Evolutionary conservation across 1,284 basidiomycete genomes (phyloP).

Genomic region (Mixia osmundae): DNA sequence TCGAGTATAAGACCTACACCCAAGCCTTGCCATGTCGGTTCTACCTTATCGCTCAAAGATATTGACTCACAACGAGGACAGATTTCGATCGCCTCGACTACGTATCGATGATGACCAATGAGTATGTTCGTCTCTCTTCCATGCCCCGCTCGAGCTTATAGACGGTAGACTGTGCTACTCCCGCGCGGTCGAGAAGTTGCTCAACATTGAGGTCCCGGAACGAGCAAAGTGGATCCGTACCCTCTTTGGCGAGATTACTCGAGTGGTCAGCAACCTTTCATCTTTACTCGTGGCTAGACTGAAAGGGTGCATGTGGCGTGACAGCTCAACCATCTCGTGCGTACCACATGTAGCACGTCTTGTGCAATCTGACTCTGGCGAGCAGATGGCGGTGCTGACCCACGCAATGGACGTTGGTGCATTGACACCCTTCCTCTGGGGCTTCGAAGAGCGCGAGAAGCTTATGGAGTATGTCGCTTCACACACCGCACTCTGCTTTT

Average conservation of each 20-base stretch:
- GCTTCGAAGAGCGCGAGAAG: constrained; percentile 98
- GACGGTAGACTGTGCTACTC: constrained; percentile 88
- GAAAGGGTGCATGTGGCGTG: no score
- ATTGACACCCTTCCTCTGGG: constrained; percentile 96
- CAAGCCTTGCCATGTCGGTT: constrained; percentile 41
- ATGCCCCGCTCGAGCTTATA: no score
- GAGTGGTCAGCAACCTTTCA: constrained; percentile 89
- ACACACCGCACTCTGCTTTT: no score
- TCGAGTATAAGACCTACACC: constrained; percentile 97
- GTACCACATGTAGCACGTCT: no score
- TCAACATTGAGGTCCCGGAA: constrained; percentile 97
- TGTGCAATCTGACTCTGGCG: no score
- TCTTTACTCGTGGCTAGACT: no score
- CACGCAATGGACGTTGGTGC: constrained; percentile 95
- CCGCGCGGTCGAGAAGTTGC: constrained; percentile 87
- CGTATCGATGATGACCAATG: constrained; percentile 98
- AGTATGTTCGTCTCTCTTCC: no score
- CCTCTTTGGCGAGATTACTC: constrained; percentile 88
- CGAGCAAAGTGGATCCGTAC: constrained; percentile 98
- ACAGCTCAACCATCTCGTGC: no score
- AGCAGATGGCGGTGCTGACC: constrained; percentile 91
- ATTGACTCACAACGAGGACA: constrained; percentile 32
- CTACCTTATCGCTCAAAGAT: not conserved
- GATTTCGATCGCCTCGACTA: constrained; percentile 99
- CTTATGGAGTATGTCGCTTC: constrained; percentile 40